Evolutionary conservation across 2,329 filamentous ascomycete species (phyloP), one percentile per base, ranked within the genome.

Genomic region (Sclerotinia subarctica): DNA sequence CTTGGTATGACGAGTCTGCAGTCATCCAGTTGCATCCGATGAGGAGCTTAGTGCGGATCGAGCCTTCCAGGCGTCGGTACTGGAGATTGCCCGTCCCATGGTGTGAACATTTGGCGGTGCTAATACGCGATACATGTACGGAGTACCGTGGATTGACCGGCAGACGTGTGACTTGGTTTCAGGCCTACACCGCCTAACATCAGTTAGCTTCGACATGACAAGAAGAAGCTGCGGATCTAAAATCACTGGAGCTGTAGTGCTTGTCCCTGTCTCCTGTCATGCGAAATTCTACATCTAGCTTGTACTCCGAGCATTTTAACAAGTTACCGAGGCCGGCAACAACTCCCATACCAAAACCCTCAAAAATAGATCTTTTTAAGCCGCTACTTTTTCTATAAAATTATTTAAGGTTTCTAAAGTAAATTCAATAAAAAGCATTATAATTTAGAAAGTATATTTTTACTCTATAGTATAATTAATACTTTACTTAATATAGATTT

Each of bases 291-390:
- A 35, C 21, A 62, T 38, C n/a, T 51, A 51, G 29, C n/a, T 35
- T 62, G 46, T 51, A 19, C 58, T 19, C 58, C 29, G 59, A 51
- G 59, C 58, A 51, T 26, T 51, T 51, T 1, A 38, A 35, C 58
- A 24, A 35, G 13, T 49, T 38, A 32, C 32, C 32, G 32, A 32
- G 32, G 32, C 32, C 5, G 5, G 32, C 32, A 32, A 32, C 4
- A 5, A 32, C 32, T 32, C 32, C 6, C 32, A 1, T 32, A 7
- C 5, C 32, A 6, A 32, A 4, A 32, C 32, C 2, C 29, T 29
- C 32, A 5, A 29, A 29, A 29, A 29, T 29, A 29, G 29, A 29
- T 29, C 5, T 29, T 5, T 29, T 29, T 29, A 29, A 29, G 5
- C 29, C 5, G 5, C 5, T 3, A 29, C 29, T 29, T 3, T 29